Base-by-base conservation (phyloP, 805 yeast species). In the Ogataea pignaliae region DNA sequence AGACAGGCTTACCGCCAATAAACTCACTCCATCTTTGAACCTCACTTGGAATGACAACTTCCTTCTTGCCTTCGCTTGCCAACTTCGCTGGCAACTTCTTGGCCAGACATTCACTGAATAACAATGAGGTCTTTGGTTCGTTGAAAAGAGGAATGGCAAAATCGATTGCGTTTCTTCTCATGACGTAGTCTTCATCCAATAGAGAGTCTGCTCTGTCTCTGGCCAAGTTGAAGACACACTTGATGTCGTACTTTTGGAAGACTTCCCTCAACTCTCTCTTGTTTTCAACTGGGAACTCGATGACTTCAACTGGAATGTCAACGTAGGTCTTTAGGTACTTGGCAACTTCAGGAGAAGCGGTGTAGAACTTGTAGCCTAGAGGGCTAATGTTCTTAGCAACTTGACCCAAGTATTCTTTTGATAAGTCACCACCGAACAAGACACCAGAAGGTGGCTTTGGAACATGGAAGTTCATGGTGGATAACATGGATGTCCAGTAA, bases 131-230 rank as follows among this genome's bases (percentile, higher is more conserved):
- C 64, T 88, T 82, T 52, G 98, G 97, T 72, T 93, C 99, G 64
- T 91, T 93, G 75, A 93, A 91, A 63, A 93, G 74, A 36, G 99
- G 97, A 60, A 91, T 84, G 48, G 87, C 98, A 65, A 93, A 93
- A 67, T 93, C 99, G 70, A 93, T 95, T 39, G 99, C 98, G 66
- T 93, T 93, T 74, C 99, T 85, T 75, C 99, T 85, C 99, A 93
- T 93, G 46, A 91, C 83, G 67, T 93, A 93, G 69, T 93, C 97
- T 67, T 85, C 84, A 61, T 93, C 97, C 52, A 79, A 67, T 52
- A 88, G 75, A 52, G 77, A 71, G 59, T 87, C 95, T 36, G 98
- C 99, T 64, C 97, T 81, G 36, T 87, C 85, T 56, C 75, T 75
- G 43, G 99, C 97, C 60, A 93, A 77, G 71, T 93, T 93, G 78